Base-by-base conservation (phyloP, 345 rosid genomes). In the Ricinus communis region DNA sequence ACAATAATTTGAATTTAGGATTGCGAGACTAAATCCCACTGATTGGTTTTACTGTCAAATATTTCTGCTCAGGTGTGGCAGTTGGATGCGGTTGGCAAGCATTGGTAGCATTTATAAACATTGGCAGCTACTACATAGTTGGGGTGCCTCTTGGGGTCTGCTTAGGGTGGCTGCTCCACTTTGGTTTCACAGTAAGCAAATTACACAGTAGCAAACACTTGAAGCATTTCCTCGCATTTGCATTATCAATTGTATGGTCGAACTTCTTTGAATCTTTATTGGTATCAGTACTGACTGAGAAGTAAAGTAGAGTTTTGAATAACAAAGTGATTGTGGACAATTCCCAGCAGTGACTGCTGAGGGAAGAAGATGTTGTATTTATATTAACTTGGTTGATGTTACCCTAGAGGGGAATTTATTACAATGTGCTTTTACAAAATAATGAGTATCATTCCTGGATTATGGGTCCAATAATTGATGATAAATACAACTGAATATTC, bases 61-160 rank as follows among this genome's bases (percentile, higher is more conserved):
- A 10, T 76, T 43, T 3, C 7, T 51, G 59, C 74, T 43, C 76
- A 83, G 85, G 91, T 15, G 84, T 80, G 58, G 91, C 89, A 3
- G 80, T 87, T 25, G 89, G 91, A 56, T 82, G 72, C 19, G 86
- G 87, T 59, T 75, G 85, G 87, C 91, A 87, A 80, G 80, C 79
- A 70, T 50, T 78, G 8, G 83, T 80, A 2, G 85, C 86, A 13
- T 66, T 71, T 54, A 60, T 87, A 57, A 87, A 85, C 77, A 65
- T 87, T 6, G 83, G 86, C 45, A 81, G 88, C 77, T 87, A 77
- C 79, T 85, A 82, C 71, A 33, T 82, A 4, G 79, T 83, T 6
- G 88, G 88, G 57, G 68, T 85, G 73, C 87, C 88, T 62, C 67
- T 82, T 36, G 88, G 86, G 53, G 16, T 80, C 62, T 46, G 84